Evolutionary conservation across 2,329 filamentous ascomycete genomes (phyloP), one percentile per base, ranked within the genome.

Genomic region (Bipolaris gigantea): DNA sequence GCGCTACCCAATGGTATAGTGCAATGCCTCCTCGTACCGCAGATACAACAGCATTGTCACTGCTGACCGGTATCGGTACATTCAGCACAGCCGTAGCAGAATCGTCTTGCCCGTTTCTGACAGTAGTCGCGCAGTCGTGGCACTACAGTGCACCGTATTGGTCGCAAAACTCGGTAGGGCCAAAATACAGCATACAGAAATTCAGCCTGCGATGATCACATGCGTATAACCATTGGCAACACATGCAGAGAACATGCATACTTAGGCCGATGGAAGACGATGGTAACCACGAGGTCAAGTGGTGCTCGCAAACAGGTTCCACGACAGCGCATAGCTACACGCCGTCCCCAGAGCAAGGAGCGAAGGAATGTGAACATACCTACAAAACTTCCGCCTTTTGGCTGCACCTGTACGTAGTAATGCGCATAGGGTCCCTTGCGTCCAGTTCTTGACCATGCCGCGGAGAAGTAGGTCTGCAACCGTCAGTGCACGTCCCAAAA

Each of bases 351-450:
- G 16, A 41, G 44, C 42, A 47, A 52, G 42, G 25, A 18, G 48
- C 8, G 27, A 40, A 21, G 43, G 27, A 46, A 56, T 19, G 38
- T 27, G 30, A 40, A 81, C 83, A 76, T 77, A 86, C 85, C 92
- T 38, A 95, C 79, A 63, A 93, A 89, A 69, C 85, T 88, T 46
- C 82, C 78, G 18, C 65, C 68, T 21, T 78, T 78, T 10, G 92
- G 90, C 70, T 93, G 85, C 60, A 90, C 82, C 72, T 96, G 91
- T 18, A 96, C 77, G 75, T 96, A 96, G 76, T 96, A 96, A 69
- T 86, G 88, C 6, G 92, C 92, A 49, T 71, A 71, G 7, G 66
- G 68, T 15, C 68, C 67, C 75, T 96, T 96, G 50, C 89, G 84
- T 18, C 92, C 92, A 0, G 91, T 95, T 18, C 92, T 86, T 52